Evolutionary conservation across 371 early-diverging fungal species (phyloP), one percentile per base, ranked within the genome.

Genomic region (Lichtheimia ornata): DNA sequence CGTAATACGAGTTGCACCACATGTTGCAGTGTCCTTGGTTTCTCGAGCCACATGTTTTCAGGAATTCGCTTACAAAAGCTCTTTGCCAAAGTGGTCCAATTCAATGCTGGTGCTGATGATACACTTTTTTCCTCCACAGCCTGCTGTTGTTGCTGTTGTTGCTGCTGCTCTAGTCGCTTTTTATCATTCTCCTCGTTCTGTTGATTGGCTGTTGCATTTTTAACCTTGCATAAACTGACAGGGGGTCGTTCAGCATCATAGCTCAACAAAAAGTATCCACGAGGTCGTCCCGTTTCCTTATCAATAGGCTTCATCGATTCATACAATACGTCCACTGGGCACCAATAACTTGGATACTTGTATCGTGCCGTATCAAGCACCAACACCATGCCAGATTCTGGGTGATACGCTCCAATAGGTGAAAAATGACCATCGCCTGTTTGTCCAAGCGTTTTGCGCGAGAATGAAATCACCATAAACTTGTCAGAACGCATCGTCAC

Each of bases 391-490:
- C 88, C 82, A 7, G 76, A 67, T 17, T 72, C 83, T 9, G 85
- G 80, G 59, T 88, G 85, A 56, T 87, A 90, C 0, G 87, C 89
- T 13, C 87, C 90, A 58, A 91, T 86, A 0, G 90, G 89, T 17
- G 88, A 77, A 58, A 92, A 93, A 61, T 93, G 94, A 1, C 94
- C 94, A 66, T 94, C 95, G 14, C 97, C 97, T 0, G 97, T 97
- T 69, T 95, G 95, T 12, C 86, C 85, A n/a, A 97, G 76, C 0
- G 84, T 70, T 40, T 84, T 82, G 27, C 97, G 85, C 1, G 90
- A 88, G 61, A 93, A 97, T 0, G 93, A 92, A 40, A 94, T 84
- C 0, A 97, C 93, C 90, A 95, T 93, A 51, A 92, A 94, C 52
- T 84, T 78, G 53, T 93, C 90, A 30, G 86, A 82, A 11, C 86